Evolutionary conservation across 805 yeast genomes (phyloP).

Genomic region (Torulaspora delbrueckii): DNA sequence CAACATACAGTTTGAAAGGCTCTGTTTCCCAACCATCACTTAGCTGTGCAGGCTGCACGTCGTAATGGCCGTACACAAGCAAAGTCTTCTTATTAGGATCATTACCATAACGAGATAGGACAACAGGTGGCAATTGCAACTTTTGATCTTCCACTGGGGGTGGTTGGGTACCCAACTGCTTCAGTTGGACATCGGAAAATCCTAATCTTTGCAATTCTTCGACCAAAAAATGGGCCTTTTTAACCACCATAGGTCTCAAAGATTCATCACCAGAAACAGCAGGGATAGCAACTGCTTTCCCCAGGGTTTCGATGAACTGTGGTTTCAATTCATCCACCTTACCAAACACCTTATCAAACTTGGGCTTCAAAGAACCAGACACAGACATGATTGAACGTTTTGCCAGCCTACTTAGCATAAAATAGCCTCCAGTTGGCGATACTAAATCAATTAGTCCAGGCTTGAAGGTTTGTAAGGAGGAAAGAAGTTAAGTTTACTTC

Average conservation of each 20-base stretch:
- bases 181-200: conserved; percentile 74
- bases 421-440: not conserved
- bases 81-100: conserved; percentile 84
- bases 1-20: conserved; percentile 68
- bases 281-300: conserved; percentile 87
- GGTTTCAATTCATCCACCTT: conserved; percentile 75
- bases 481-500: not conserved
- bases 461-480: not conserved
- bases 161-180: conserved; percentile 83
- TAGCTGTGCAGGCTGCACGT: conserved; percentile 89
- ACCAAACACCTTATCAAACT: conserved; percentile 35
- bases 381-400: conserved; percentile 14
- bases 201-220: conserved; percentile 67
- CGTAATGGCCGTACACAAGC: conserved; percentile 93
- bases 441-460: not conserved
- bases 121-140: conserved; percentile 85
- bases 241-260: conserved; percentile 81
- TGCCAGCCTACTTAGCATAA: conserved; percentile 6
- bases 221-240: conserved; percentile 80
- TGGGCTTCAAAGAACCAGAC: conserved; percentile 13
- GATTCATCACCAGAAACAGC: conserved; percentile 91
- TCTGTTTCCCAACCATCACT: conserved; percentile 97
- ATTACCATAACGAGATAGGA: conserved; percentile 80
- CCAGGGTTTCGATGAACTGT: conserved; percentile 62
- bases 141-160: conserved; percentile 71